Percentiles rank a stretch among this genome's conserved stretches.
Conservation (phyloP, 2,329 filamentous ascomycete species). For the Fusarium chaquense region DNA sequence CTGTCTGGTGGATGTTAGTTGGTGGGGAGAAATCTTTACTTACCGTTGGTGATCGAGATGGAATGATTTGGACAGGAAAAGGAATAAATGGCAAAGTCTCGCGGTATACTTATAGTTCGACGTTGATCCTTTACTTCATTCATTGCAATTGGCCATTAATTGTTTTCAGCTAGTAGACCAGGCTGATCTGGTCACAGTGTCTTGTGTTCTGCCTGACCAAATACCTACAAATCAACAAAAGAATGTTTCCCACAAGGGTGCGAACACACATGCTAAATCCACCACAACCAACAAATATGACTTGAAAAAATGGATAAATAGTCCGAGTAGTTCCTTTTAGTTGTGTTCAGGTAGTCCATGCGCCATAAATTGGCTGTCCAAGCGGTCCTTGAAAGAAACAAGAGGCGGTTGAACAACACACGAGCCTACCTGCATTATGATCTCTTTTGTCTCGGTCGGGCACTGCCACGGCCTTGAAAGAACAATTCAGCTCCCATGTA, state of each 20-base stretch:
- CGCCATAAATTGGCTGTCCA: background rate
- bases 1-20: background rate
- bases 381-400: background rate
- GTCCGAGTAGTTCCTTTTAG: rapidly evolving
- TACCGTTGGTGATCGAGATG: background rate
- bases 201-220: background rate
- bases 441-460: background rate
- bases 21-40: background rate
- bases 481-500: no score
- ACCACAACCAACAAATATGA: no score
- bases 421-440: background rate
- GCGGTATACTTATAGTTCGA: background rate
- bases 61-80: background rate
- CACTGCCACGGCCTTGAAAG: no score
- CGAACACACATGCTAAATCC: background rate
- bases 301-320: background rate
- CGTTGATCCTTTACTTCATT: no score
- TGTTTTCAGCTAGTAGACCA: no score
- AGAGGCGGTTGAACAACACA: background rate
- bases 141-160: background rate
- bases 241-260: background rate
- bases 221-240: background rate
- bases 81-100: no score
- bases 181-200: background rate
- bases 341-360: background rate